Base-by-base conservation (phyloP, 2,329 filamentous ascomycete genomes). In the Boeremia exigua region DNA sequence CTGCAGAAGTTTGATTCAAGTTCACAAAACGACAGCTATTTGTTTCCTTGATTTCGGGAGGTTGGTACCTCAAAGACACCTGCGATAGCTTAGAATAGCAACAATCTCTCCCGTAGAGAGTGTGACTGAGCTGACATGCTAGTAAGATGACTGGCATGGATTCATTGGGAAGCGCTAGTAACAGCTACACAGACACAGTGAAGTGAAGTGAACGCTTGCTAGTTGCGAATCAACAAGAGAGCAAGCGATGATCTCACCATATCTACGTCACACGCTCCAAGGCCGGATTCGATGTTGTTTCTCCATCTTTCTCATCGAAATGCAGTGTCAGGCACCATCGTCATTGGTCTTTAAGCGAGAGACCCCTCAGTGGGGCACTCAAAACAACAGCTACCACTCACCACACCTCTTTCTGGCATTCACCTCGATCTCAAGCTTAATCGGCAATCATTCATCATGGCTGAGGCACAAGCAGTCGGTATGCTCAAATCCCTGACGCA, bases 341-440 rank as follows among this genome's bases (percentile, higher is more conserved):
- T 67, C 63, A 71, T 66, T 66, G 67, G 67, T 43, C 34, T 60
- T 45, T 68, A 68, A 72, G 65, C 70, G 70, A 74, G 65, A 45
- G 54, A 66, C 67, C 69, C 68, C 70, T 62, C 62, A 61, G 69
- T 65, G 71, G 70, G 70, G 70, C 68, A 67, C 62, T 59, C 62
- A 69, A 70, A 72, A 71, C 69, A 68, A 56, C 63, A 65, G 63
- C 59, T 57, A 61, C 61, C 25, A 60, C 60, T 63, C 60, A 56
- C 56, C 60, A 58, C 63, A 63, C 58, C 58, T 58, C 58, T 59
- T 62, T 59, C 59, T 58, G 63, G 63, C 60, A 61, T 54, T 58
- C 60, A 59, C 58, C 54, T 65, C 60, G 54, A 55, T 58, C 59
- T 55, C 55, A 53, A 59, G 58, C 56, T 61, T 48, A 63, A 60